phyloP scores from a whole-genome alignment of 345 rosid genomes.

The Firmiana major region DNA sequence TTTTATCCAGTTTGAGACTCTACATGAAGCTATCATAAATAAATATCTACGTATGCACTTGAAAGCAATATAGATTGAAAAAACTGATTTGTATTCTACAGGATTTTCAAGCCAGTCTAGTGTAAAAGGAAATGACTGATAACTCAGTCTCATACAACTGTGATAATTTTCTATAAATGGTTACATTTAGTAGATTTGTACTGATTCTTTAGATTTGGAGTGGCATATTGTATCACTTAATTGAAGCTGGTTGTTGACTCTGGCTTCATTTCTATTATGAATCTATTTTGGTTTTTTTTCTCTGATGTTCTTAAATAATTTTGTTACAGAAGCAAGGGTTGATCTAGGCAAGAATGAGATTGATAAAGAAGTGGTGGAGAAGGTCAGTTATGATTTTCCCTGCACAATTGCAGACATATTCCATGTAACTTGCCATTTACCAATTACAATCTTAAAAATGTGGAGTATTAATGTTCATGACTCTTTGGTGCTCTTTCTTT shows the following conservation, averaged over 20 bases:
- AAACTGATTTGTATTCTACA: not conserved
- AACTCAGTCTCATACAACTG: too few species aligned
- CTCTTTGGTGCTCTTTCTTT: not conserved
- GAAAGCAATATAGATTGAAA: not conserved
- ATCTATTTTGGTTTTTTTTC: not conserved
- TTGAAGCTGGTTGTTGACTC: not conserved
- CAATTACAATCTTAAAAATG: not conserved
- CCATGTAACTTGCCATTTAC: not conserved
- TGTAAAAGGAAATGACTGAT: not conserved
- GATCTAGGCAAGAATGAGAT: conserved; percentile 63
- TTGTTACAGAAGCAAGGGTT: conserved; percentile 8
- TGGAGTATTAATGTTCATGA: not conserved
- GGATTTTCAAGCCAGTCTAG: not conserved
- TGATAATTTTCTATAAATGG: not conserved
- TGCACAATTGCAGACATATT: not conserved
- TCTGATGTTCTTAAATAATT: not conserved
- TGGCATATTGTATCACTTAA: not conserved
- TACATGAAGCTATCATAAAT: not conserved
- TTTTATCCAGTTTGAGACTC: not conserved
- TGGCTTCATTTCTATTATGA: not conserved
- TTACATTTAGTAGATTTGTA: not conserved
- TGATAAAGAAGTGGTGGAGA: conserved; percentile 79
- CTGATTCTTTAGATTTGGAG: not conserved
- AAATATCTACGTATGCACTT: not conserved
- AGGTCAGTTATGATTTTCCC: conserved; percentile 42